These are phyloP conservation scores for Meredithiella fracta DNA, from an alignment of 2,329 filamentous ascomycete genomes.

Conservation along the genomic window DNA sequence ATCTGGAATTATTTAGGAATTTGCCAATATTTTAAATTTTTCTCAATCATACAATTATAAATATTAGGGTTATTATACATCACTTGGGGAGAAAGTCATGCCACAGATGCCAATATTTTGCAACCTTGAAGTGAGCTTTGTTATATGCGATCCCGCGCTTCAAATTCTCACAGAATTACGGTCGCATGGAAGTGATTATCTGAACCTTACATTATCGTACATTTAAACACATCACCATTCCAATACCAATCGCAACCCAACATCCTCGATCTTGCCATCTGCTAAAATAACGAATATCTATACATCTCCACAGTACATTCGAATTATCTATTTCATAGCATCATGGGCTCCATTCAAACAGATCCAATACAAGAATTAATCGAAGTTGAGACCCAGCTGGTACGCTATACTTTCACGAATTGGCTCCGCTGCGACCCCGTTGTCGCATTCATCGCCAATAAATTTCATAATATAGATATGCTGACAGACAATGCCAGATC, in stretches of 20 bases:
- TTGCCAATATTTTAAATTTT: too few species aligned
- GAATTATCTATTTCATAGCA: neutral
- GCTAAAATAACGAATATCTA: neutral
- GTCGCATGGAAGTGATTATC: neutral
- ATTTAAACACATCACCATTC: neutral
- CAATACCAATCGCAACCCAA: neutral
- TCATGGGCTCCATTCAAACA: slow-evolving; percentile 1
- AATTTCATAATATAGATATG: neutral
- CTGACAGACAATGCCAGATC: slow-evolving; percentile 1
- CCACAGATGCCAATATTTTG: neutral
- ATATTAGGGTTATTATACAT: too few species aligned
- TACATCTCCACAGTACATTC: neutral
- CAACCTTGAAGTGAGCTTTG: neutral
- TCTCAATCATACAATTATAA: too few species aligned
- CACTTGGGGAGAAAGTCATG: neutral
- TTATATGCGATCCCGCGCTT: neutral
- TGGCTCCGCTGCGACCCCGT: neutral
- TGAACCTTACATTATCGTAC: slow-evolving; percentile 1
- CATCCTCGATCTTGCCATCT: neutral
- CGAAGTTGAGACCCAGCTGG: slow-evolving; percentile 11
- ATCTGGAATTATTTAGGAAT: too few species aligned
- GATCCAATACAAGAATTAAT: slow-evolving; percentile 8
- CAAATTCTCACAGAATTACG: neutral
- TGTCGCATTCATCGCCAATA: slow-evolving; percentile 1
- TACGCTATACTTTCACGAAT: neutral